These are phyloP conservation scores for Claviceps quebecensis DNA, from an alignment of 2,329 filamentous ascomycete genomes.

Conservation along the genomic window DNA sequence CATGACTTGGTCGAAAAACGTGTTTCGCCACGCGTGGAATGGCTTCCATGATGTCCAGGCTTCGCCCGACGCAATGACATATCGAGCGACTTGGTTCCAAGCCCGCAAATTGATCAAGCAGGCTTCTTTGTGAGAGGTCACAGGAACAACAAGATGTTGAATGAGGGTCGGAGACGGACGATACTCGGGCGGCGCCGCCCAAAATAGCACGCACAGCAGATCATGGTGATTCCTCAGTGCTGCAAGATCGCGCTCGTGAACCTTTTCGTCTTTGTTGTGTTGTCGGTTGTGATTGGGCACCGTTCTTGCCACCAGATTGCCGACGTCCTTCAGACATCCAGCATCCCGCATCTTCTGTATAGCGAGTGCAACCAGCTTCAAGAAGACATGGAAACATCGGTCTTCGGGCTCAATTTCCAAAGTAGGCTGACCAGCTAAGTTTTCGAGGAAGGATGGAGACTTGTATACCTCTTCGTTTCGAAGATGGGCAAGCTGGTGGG, in stretches of 20 bases:
- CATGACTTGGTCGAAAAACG: slow-evolving; percentile 41
- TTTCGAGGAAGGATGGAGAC: slow-evolving; percentile 47
- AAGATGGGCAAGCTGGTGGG: slow-evolving; percentile 45
- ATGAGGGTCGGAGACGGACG: slow-evolving; percentile 40
- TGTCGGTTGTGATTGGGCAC: slow-evolving; percentile 53
- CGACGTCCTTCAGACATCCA: slow-evolving; percentile 41
- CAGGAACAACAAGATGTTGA: slow-evolving; percentile 44
- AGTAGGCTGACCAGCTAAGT: slow-evolving; percentile 31
- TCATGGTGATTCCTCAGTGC: slow-evolving; percentile 56
- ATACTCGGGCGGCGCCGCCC: slow-evolving; percentile 42
- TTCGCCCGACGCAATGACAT: slow-evolving; percentile 35
- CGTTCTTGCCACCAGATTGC: slow-evolving; percentile 46
- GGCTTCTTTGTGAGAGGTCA: slow-evolving; percentile 50
- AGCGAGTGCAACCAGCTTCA: slow-evolving; percentile 47
- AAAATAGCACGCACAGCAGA: slow-evolving; percentile 51
- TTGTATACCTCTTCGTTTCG: slow-evolving; percentile 49
- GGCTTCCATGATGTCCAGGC: slow-evolving; percentile 34
- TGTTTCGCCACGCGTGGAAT: slow-evolving; percentile 35
- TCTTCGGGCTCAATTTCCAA: slow-evolving; percentile 40
- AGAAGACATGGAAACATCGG: slow-evolving; percentile 51
- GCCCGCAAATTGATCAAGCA: slow-evolving; percentile 49
- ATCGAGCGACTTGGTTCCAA: slow-evolving; percentile 48
- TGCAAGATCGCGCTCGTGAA: slow-evolving; percentile 46
- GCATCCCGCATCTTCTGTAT: slow-evolving; percentile 35
- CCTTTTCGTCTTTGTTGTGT: slow-evolving; percentile 46